Base-by-base conservation (phyloP, 805 yeast genomes). In the Starmera pachycereana region DNA sequence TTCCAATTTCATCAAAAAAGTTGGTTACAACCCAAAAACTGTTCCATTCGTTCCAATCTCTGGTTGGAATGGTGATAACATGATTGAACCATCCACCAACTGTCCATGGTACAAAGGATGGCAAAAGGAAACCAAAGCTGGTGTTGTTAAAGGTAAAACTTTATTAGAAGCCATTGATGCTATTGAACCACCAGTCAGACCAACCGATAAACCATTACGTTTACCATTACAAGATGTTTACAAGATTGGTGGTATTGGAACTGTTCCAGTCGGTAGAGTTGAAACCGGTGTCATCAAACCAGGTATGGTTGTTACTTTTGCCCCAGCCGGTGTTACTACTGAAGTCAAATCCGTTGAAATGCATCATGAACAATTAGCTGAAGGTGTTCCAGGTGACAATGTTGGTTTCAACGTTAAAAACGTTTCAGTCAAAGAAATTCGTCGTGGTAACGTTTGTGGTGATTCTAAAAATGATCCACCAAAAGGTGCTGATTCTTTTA, bases 381-480 rank as follows among this genome's bases (percentile, higher is more conserved):
- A 78, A 71, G 92, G 90, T 81, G 61, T 77, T 47, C 92, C 92
- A 72, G 90, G 92, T 82, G 90, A 82, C 85, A 82, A 82, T 65
- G 90, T 83, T 61, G 92, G 92, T 65, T 83, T 83, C 90, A 83
- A 83, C 81, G 88, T 83, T 70, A 83, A 83, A 87, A 82, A 82
- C 74, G 90, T 83, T 65, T 82, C 90, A 69, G 90, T 83, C 55
- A 83, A 83, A 82, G 90, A 83, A 65, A 82, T 83, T 65, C 81
- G 89, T 73, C 83, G 92, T 78, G 92, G 92, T 76, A 82, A 83
- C 85, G 92, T 83, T 60, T 72, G 81, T 72, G 90, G 90, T 81
- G 92, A 83, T 83, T 75, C 90, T 71, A 83, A 83, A 84, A 81
- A 82, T 80, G 92, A 83, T 68, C 90, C 92, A 68, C 90, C 92